Percentiles rank a stretch among this genome's conserved stretches.
phyloP scores from a whole-genome alignment of 805 yeast genomes.

The Wickerhamiella kazuoi region DNA sequence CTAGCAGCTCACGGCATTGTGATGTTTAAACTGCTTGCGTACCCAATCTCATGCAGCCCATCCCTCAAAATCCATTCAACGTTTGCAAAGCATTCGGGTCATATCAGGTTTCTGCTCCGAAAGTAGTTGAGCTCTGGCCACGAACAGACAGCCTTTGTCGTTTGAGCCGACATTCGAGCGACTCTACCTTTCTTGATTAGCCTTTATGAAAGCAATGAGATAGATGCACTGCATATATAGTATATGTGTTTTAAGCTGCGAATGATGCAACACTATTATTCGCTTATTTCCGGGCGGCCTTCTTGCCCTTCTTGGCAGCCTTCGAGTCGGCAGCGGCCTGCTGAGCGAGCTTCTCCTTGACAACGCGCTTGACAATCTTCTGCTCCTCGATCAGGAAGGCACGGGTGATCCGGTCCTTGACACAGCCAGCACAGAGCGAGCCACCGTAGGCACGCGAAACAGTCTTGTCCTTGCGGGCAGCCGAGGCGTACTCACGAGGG shows the following conservation, averaged over 20 bases:
- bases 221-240: not conserved
- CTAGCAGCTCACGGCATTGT: no score
- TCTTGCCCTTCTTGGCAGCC: conserved; percentile 17
- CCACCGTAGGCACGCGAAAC: conserved; percentile 99
- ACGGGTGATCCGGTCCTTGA: conserved; percentile 97
- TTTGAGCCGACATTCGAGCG: no score
- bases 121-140: not conserved
- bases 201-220: not conserved
- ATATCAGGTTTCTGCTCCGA: no score
- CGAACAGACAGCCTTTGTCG: not conserved
- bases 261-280: conserved; percentile 8
- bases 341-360: conserved; percentile 88
- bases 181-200: no score
- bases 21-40: no score
- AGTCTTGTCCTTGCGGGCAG: conserved; percentile 93
- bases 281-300: conserved; percentile 1
- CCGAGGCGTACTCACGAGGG: conserved; percentile 94
- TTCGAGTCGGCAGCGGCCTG: conserved; percentile 25
- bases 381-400: conserved; percentile 99
- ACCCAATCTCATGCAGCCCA: no score
- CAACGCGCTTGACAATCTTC: conserved; percentile 98
- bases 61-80: no score
- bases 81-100: no score
- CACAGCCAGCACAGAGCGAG: conserved; percentile 91
- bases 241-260: not conserved